Evolutionary conservation across 192 early-diverging fungal genomes (phyloP).

Genomic region (Dissophora globulifera): DNA sequence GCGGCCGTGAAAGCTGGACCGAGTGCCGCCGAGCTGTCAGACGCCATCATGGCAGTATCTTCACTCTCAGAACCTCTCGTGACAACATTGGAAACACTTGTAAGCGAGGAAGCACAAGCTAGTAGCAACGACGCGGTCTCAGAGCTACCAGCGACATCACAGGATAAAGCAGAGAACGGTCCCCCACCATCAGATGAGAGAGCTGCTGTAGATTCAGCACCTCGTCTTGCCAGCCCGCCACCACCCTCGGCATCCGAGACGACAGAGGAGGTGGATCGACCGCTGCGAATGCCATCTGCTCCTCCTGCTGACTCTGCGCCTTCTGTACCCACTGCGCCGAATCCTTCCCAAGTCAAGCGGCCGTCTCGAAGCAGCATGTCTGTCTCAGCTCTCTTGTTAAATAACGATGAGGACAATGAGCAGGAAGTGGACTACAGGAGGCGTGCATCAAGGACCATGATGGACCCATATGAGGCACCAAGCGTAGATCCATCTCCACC

Average conservation of each 20-base stretch:
- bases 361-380: constrained; percentile 46
- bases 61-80: constrained; percentile 41
- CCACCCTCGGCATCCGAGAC: too few species aligned
- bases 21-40: not conserved
- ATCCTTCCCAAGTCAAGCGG: not conserved
- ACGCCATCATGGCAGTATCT: constrained; percentile 28
- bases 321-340: not conserved
- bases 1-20: not conserved
- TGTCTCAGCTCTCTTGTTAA: constrained; percentile 35
- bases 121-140: not conserved
- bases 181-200: not conserved
- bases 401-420: constrained; percentile 31
- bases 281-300: too few species aligned
- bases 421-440: constrained; percentile 2
- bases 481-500: not conserved
- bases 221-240: too few species aligned
- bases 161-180: not conserved
- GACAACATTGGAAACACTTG: constrained; percentile 15
- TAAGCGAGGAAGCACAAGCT: not conserved
- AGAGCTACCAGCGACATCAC: not conserved
- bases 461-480: constrained; percentile 20
- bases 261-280: too few species aligned
- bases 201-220: too few species aligned
- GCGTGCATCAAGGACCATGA: constrained; percentile 18
- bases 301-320: constrained; percentile 18